Evolutionary conservation across 768 basidiomycete genomes (phyloP), one percentile per base, ranked within the genome.

Genomic region (Termitomyces sp.): DNA sequence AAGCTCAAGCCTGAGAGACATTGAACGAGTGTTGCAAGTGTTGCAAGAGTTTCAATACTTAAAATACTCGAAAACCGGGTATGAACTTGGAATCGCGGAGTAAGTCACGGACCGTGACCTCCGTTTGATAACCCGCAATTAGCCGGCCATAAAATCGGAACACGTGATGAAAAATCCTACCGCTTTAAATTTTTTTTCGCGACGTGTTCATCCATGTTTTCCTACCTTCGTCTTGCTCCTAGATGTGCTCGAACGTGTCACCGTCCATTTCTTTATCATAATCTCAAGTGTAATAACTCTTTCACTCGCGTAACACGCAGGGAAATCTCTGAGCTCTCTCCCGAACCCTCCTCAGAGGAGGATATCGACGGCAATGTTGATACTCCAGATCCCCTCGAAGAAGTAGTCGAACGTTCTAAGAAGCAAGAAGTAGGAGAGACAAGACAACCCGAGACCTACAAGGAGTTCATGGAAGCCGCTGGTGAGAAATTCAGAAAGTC

Each of bases 401-500:
- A 71, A 20, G 62, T 68, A 5, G 69, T 60, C 40, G 59, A 63
- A 8, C 32, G 63, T 15, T 58, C 63, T 0, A 47, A 47, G 38
- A 60, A 36, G 34, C 25, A 32, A 38, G 31, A 59, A 37, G 8
- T 45, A 60, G 55, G 62, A 50, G 53, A 55, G 42, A 14, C 49
- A 4, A 60, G 61, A 53, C 38, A 65, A 20, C 67, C 75, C 34
- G 71, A 73, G 43, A 73, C 76, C 6, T 77, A 76, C 60, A 69
- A 69, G 46, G 66, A 76, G 40, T 86, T 85, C 66, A 71, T 83
- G 62, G 66, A 72, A 9, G 72, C 73, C 25, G 73, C 77, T 52
- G 85, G 81, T 1, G 63, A 64, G 43, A 66, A 73, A 51, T 88
- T 73, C 66, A 77, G 76, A 65, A 66, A 75, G 29, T 78, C 83